Evolutionary conservation across 345 rosid species (phyloP), one percentile per base, ranked within the genome.

Genomic region (Dovyalis caffra): DNA sequence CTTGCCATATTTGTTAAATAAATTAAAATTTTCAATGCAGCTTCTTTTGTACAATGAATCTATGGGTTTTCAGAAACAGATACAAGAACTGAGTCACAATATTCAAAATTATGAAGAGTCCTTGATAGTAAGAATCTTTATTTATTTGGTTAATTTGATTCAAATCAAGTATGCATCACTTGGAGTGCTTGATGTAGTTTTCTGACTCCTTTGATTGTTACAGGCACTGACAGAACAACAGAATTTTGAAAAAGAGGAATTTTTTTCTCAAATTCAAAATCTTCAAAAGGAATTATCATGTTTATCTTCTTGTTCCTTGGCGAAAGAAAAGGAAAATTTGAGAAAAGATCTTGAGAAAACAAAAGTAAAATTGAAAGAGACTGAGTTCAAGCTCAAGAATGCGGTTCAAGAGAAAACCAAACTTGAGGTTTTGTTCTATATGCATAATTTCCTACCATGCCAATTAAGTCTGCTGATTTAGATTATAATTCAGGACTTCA

Each of bases 321-420:
- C 89, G 12, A 91, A 81, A 83, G 99, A 92, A 79, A 91, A 89
- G 76, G 97, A 91, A 53, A 86, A 76, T 76, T 74, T 92, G 85
- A 90, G 90, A 82, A 95, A 92, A 78, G 95, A 92, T 79, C 82
- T 91, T 66, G 97, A 95, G 79, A 95, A 95, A 85, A 86, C 87
- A 18, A 95, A 86, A 81, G 34, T 78, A 64, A 95, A 86, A 87
- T 85, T 95, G 75, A 91, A 91, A 82, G 97, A 95, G 81, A 88
- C 87, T 5, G 99, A 91, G 80, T 90, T 81, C 76, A 95, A 89
- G 83, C 90, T 95, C 62, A 92, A 85, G 87, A 95, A 83, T 89
- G 85, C 64, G 68, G 86, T 92, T 77, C 99, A 95, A 83, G 97
- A 95, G 84, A 95, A 92, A 86, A 95, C 97, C 66, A 95, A 91